These are phyloP conservation scores for Arthrobotrys musiformis DNA, from an alignment of 2,329 filamentous ascomycete genomes.

Conservation along the genomic window DNA sequence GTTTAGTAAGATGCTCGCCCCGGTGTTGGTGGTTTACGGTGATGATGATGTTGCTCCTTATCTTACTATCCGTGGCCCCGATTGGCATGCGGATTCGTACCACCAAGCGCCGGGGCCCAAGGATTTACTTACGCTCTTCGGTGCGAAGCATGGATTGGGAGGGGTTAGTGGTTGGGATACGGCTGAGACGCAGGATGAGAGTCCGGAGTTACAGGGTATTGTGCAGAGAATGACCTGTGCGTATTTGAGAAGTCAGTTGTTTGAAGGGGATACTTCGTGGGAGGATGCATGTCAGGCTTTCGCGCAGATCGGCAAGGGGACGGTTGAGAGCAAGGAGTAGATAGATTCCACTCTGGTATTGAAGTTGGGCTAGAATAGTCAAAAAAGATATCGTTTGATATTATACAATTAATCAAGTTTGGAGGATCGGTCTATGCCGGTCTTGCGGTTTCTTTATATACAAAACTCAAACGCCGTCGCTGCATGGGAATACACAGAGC, in stretches of 20 bases:
- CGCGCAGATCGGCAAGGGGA: constrained; percentile 57
- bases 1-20: constrained; percentile 62
- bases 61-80: constrained; percentile 61
- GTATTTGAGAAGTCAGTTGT: constrained; percentile 62
- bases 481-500: background rate
- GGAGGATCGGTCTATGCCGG: background rate
- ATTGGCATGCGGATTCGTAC: constrained; percentile 64
- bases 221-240: constrained; percentile 63
- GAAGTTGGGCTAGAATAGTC: too few relatives aligned
- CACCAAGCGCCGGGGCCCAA: constrained; percentile 61
- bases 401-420: background rate
- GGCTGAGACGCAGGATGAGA: constrained; percentile 61
- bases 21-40: constrained; percentile 63
- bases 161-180: constrained; percentile 63
- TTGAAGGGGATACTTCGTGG: constrained; percentile 62
- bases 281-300: constrained; percentile 60
- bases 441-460: background rate
- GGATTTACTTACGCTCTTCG: constrained; percentile 61
- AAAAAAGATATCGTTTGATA: background rate
- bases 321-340: constrained; percentile 60
- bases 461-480: background rate
- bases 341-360: background rate
- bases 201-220: constrained; percentile 61
- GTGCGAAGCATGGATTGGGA: constrained; percentile 62
- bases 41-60: constrained; percentile 62